Percentiles rank a stretch among this genome's conserved stretches.
Evolutionary conservation across 225 moss, liverwort and hornwort species (phyloP).

Genomic region (Asterella californica): DNA sequence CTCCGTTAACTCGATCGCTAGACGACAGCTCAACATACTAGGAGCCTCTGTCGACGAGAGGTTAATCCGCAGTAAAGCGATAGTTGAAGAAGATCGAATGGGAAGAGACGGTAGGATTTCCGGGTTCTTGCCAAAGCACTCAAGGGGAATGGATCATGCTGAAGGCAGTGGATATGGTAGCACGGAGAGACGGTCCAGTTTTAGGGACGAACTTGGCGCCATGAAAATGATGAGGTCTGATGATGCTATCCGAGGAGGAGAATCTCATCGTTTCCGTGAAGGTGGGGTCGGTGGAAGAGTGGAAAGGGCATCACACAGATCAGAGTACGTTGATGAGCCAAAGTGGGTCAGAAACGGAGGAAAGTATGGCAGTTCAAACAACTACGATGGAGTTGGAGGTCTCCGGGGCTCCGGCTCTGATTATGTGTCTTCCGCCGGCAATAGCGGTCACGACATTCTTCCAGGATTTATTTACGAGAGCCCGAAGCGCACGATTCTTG

Average conservation of each 20-base stretch:
- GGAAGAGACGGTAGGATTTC: slow-evolving; percentile 31
- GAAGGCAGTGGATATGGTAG: background rate
- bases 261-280: slow-evolving; percentile 27
- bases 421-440: background rate
- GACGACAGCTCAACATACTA: slow-evolving; percentile 17
- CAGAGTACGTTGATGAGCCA: slow-evolving; percentile 25
- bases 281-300: slow-evolving; percentile 10
- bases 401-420: slow-evolving; percentile 21
- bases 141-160: slow-evolving; percentile 21
- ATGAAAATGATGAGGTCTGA: slow-evolving; percentile 22
- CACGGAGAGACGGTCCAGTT: slow-evolving; percentile 17
- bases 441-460: slow-evolving; percentile 20
- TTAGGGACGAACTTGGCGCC: slow-evolving; percentile 17
- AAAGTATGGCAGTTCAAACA: slow-evolving; percentile 17
- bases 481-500: slow-evolving; percentile 24
- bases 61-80: slow-evolving; percentile 22
- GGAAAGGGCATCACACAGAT: slow-evolving; percentile 14
- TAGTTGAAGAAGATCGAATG: slow-evolving; percentile 28
- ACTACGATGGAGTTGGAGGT: slow-evolving; percentile 24
- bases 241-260: slow-evolving; percentile 23
- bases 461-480: slow-evolving; percentile 39
- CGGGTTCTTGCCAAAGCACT: slow-evolving; percentile 12
- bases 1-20: slow-evolving; percentile 13
- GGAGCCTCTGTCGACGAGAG: slow-evolving; percentile 18
- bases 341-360: slow-evolving; percentile 28